Evolutionary conservation across 202 grass and related monocot genomes (phyloP), one percentile per base, ranked within the genome.

Genomic region (Carex sylvatica): DNA sequence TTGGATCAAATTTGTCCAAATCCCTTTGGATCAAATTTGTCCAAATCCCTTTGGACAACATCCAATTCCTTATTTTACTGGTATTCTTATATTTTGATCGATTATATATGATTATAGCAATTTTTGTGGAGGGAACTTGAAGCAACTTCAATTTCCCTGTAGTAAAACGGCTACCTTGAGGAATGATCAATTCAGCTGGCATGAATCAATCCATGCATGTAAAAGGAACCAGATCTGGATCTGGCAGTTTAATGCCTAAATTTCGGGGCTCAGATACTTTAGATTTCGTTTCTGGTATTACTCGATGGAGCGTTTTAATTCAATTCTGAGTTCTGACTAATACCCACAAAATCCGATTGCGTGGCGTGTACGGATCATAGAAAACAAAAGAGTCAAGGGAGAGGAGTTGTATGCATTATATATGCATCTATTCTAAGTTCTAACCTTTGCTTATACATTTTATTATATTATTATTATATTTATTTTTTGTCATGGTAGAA

Each of bases 371-470:
- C 36, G 80, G 44, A 69, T n/a, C n/a, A n/a, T 22, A 40, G 80
- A 69, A 82, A 82, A 28, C 80, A 69, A 82, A 82, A 47, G 23
- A 82, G 80, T 77, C 73, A 36, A 77, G 73, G 52, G 52, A 59
- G 12, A 59, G 69, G 69, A 51, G 74, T 59, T 77, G 53, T 77
- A 59, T 77, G 30, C n/a, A 40, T 40, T 40, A 40, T 36, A 4
- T 49, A 18, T 75, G 71, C 72, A 76, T 76, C 72, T 75, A 74
- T 52, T 75, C 72, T 74, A 51, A 72, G n/a, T 42, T 74, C 70
- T 76, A 74, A 74, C 70, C 72, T 76, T 76, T 56, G 72, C 72
- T 76, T 76, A 76, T 56, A 76, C 72, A 76, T 75, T 7, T 14
- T 12, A 65, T 79, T 61, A 47, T 28, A 24, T 23, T 81, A 65